Conservation (phyloP, 371 early-diverging fungal genomes). For the Mucor sp. region DNA sequence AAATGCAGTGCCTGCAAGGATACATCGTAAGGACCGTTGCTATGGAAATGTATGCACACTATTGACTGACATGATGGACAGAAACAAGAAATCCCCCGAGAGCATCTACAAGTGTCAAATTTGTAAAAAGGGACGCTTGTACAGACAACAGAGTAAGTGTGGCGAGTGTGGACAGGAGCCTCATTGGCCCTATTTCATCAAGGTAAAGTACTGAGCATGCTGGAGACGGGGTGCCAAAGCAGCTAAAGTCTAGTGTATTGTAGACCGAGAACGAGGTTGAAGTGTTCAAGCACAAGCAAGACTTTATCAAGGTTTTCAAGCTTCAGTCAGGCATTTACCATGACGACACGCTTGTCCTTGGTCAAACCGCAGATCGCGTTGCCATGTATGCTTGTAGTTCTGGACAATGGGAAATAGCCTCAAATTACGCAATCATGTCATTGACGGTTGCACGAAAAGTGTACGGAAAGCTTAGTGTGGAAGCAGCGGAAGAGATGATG, state of each 20-base stretch:
- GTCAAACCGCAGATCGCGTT: slow-evolving; percentile 25
- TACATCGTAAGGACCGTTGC: slow-evolving; percentile 8
- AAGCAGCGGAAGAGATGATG: slow-evolving; percentile 36
- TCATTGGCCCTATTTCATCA: slow-evolving; percentile 11
- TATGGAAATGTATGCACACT: neutral
- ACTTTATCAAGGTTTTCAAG: slow-evolving; percentile 8
- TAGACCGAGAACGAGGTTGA: slow-evolving; percentile 15
- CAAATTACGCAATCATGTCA: slow-evolving; percentile 20
- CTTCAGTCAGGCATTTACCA: slow-evolving; percentile 21
- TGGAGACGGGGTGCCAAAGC: neutral
- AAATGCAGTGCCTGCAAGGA: slow-evolving; percentile 25
- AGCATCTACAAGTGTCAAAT: slow-evolving; percentile 26
- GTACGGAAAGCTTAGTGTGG: slow-evolving; percentile 30
- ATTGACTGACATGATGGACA: neutral
- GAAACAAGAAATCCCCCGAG: neutral
- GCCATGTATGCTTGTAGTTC: slow-evolving; percentile 14
- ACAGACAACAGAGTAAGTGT: slow-evolving; percentile 14
- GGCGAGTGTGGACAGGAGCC: slow-evolving; percentile 8
- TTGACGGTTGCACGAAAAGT: slow-evolving; percentile 16
- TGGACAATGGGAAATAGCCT: slow-evolving; percentile 13
- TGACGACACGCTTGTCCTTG: slow-evolving; percentile 15
- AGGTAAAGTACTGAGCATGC: slow-evolving; percentile 2
- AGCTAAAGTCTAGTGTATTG: too few species aligned
- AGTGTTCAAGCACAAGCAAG: neutral
- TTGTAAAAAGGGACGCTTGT: slow-evolving; percentile 14